Base-by-base conservation (phyloP, 768 basidiomycete species). In the Fistulinella prunicolor region DNA sequence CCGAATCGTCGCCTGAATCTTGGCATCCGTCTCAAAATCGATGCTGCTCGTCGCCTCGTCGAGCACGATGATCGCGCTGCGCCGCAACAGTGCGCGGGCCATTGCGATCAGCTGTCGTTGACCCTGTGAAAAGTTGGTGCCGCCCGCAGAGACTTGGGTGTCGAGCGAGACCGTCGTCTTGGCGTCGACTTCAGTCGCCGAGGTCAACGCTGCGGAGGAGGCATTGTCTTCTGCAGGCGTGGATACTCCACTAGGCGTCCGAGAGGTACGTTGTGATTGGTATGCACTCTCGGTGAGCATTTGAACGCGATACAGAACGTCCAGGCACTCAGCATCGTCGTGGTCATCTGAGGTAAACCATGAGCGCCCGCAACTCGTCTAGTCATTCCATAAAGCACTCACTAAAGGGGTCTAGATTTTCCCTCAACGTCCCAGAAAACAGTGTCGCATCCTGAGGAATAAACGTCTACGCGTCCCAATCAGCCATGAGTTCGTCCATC, bases 121-220 rank as follows among this genome's bases (percentile, higher is more conserved):
- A 9, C 94, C 94, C 50, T 93, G 89, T 1, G 89, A 94, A 66
- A 96, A 94, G 70, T 96, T 95, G 24, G 82, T 76, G 0, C 93
- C 93, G 0, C 92, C 92, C 1, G 89, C 76, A 1, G 89, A 89
- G 9, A 95, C 86, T 50, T 86, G 82, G 0, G 86, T 89, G 17
- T 89, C 82, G 4, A 95, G 74, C 1, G 80, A 75, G 23, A 94
- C 71, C 0, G 71, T 71, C 1, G 73, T 75, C 60, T 79, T 85
- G 24, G 58, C 45, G 19, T 87, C 86, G 3, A 75, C 61, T 20
- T 84, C 82, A 0, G 84, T 86, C 10, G 63, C 61, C 4, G 59
- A 46, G 0, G 74, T 67, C 2, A 74, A 75, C 0, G 70, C 72
- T 3, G 63, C 49, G 3, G 77, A 73, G 29, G 76, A 73, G 2